A percentile compares a stretch with the other conserved stretches of the same genome.
Evolutionary conservation across 2,329 filamentous ascomycete species (phyloP).

Genomic region (Fusarium annulatum): DNA sequence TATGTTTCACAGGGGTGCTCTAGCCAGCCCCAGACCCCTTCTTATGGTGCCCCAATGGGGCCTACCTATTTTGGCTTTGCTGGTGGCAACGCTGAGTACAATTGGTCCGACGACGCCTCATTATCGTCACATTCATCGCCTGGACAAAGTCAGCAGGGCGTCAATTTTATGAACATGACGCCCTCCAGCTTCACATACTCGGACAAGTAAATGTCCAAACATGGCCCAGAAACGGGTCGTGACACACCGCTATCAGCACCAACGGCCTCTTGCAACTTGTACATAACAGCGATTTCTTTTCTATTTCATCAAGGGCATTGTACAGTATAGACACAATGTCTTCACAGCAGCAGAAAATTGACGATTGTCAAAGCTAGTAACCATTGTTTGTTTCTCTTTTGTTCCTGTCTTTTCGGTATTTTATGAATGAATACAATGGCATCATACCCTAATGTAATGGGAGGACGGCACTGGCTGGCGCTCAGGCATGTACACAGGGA

Average conservation of each 20-base stretch:
- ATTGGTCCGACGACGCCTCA: constrained; percentile 61
- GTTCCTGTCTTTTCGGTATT: constrained; percentile 12
- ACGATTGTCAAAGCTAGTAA: constrained; percentile 23
- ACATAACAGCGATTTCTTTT: constrained; percentile 30
- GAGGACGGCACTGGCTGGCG: constrained; percentile 38
- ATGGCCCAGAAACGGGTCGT: neutral
- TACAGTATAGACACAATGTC: constrained; percentile 35
- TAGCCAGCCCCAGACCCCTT: constrained; percentile 62
- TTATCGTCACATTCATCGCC: constrained; percentile 50
- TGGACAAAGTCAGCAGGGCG: constrained; percentile 45
- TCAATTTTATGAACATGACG: constrained; percentile 53
- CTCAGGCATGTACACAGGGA: constrained; percentile 33
- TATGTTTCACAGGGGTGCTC: constrained; percentile 56
- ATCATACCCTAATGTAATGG: constrained; percentile 48
- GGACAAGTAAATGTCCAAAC: constrained; percentile 27
- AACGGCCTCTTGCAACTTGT: constrained; percentile 15
- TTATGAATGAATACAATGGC: constrained; percentile 40
- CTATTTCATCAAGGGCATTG: constrained; percentile 23
- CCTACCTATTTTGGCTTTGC: constrained; percentile 54
- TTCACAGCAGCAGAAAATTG: constrained; percentile 11
- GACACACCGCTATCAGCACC: neutral
- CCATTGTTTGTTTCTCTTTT: constrained; percentile 21
- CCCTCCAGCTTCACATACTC: constrained; percentile 44
- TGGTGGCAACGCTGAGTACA: constrained; percentile 59
- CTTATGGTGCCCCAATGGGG: constrained; percentile 57